phyloP scores from a whole-genome alignment of 2,329 filamentous ascomycete genomes.

The Fusarium torreyae region DNA sequence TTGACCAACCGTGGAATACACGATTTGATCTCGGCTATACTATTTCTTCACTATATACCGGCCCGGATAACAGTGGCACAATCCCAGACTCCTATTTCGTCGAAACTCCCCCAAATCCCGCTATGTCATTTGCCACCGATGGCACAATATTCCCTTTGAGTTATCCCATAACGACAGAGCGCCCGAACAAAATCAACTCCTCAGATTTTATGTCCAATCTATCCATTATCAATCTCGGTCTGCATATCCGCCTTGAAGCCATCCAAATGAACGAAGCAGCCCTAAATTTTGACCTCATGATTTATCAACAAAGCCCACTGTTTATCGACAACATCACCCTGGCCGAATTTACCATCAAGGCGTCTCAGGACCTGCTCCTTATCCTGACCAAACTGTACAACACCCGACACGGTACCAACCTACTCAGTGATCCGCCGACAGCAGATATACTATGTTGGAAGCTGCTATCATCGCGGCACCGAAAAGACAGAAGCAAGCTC shows the following conservation, averaged over 20 bases:
- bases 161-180: too few species aligned
- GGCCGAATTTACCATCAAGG: not conserved
- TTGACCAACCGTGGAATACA: not conserved
- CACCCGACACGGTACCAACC: rapidly evolving
- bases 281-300: not conserved
- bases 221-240: not conserved
- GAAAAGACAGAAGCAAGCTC: too few species aligned
- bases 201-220: not conserved
- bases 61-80: too few species aligned
- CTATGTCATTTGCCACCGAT: too few species aligned
- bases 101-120: not conserved
- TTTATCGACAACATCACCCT: not conserved
- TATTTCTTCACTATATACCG: too few species aligned
- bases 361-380: not conserved
- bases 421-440: not conserved
- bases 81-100: not conserved
- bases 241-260: not conserved
- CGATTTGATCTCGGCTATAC: not conserved
- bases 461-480: too few species aligned
- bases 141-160: too few species aligned
- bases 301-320: not conserved
- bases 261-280: not conserved
- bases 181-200: not conserved
- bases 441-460: too few species aligned
- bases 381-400: not conserved